Base-by-base conservation (phyloP, 2,329 filamentous ascomycete species). In the Cladophialophora bantiana region DNA sequence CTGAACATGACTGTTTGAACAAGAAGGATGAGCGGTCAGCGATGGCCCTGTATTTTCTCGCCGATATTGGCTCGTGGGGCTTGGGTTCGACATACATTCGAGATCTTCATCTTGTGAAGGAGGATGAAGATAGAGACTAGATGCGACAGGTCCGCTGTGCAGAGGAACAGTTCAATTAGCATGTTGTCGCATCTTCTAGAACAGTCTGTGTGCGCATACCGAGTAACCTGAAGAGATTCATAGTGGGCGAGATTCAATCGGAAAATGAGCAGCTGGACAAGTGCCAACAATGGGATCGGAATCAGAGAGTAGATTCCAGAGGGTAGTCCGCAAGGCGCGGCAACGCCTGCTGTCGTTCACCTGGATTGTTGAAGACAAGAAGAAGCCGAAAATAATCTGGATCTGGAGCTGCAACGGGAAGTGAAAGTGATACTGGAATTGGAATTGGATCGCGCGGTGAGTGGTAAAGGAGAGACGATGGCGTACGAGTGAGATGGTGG, bases 101-200 rank as follows among this genome's bases (percentile, higher is more conserved):
- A 89, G 77, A 91, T 88, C 74, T 90, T 89, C 93, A 99, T 99
- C 85, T 99, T 99, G 78, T 96, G 93, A 70, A 99, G 85, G 69
- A 99, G 85, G 75, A 99, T 97, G 75, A 97, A 85, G 77, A 99
- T 97, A 62, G 94, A 98, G 71, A 90, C 85, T 75, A 99, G 83
- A 85, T 99, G 95, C 84, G 93, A 97, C 78, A 99, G 88, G 85
- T 99, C 95, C 83, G 89, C 94, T 97, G 63, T 40, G 18, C 62
- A 26, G 26, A 31, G 2, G 15, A 38, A 60, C 40, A 53, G n/a
- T 35, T 26, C 26, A 35, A 34, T 64, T 42, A 64, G 61, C 40
- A 48, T 7, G 18, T n/a, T n/a, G 38, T n/a, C 45, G 5, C 26
- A 12, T 32, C n/a, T 31, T 38, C 73, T 65, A 62, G 56, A 26